A percentile compares a stretch with the other conserved stretches of the same genome.
Evolutionary conservation across 2,329 filamentous ascomycete species (phyloP).

Genomic region (Colletotrichum zoysiae): DNA sequence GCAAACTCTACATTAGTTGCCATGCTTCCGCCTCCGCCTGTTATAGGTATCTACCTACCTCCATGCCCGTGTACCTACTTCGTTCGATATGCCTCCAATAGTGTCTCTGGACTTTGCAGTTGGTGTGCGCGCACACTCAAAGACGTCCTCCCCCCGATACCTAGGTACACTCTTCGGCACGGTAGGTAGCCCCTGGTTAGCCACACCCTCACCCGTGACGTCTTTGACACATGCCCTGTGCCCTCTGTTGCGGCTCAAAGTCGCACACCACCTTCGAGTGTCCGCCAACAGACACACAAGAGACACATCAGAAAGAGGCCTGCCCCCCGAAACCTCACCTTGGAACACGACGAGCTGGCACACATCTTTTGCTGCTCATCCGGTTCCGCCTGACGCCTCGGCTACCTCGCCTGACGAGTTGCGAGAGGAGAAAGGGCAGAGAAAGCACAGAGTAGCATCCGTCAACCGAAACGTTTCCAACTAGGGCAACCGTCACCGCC

Average conservation of each 20-base stretch:
- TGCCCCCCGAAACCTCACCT: constrained; percentile 26
- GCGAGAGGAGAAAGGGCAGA: background rate
- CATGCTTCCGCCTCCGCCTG: background rate
- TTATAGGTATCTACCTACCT: background rate
- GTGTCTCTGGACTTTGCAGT: background rate
- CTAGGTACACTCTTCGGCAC: background rate
- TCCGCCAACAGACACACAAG: constrained; percentile 22
- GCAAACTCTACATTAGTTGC: background rate
- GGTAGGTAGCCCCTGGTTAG: background rate
- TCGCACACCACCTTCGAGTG: background rate
- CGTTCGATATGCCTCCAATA: background rate
- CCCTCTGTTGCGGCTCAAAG: constrained; percentile 5
- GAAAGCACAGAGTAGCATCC: background rate
- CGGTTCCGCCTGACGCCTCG: background rate
- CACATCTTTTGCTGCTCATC: background rate
- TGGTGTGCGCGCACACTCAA: background rate
- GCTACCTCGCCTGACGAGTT: background rate
- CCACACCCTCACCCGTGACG: background rate
- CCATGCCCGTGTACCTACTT: background rate
- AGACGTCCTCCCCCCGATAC: background rate
- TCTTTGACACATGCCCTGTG: background rate
- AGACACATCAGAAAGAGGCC: constrained; percentile 3
- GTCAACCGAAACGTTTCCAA: background rate
- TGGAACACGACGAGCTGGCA: constrained; percentile 19
- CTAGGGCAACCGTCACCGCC: constrained; percentile 16